phyloP scores from a whole-genome alignment of 176 grass and related monocot species.

The Carex kokanica region DNA sequence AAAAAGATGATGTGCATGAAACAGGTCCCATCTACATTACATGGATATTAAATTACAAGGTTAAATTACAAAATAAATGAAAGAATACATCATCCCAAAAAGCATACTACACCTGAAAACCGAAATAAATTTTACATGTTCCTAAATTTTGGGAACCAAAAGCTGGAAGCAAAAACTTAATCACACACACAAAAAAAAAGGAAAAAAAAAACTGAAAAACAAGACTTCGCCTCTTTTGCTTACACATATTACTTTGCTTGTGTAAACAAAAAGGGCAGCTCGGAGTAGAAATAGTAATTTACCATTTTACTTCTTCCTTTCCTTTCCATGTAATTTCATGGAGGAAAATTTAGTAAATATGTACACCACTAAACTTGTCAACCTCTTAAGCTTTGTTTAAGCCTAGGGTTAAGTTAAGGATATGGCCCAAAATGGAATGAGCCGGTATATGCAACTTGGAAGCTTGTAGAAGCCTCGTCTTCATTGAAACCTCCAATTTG shows the following conservation, averaged over 20 bases:
- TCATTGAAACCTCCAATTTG: slow-evolving; percentile 25
- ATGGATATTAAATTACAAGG: slow-evolving; percentile 2
- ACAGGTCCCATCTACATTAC: not conserved
- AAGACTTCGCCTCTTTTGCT: slow-evolving; percentile 27
- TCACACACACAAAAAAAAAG: not conserved
- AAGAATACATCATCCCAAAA: slow-evolving; percentile 19
- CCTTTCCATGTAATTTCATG: not conserved
- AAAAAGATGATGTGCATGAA: not conserved
- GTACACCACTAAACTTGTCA: slow-evolving; percentile 9
- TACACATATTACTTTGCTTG: not conserved
- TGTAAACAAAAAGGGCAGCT: slow-evolving; percentile 35
- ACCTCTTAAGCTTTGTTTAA: slow-evolving; percentile 28
- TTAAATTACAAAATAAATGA: slow-evolving; percentile 22
- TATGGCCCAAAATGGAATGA: slow-evolving; percentile 8
- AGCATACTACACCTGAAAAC: slow-evolving; percentile 5
- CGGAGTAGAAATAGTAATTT: slow-evolving; percentile 1
- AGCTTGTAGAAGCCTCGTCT: slow-evolving; percentile 12
- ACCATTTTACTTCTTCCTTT: slow-evolving; percentile 2
- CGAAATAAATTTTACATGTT: not conserved
- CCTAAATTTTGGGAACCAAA: not conserved
- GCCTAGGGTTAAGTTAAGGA: not conserved
- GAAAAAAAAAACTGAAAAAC: not conserved
- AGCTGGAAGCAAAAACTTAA: slow-evolving; percentile 5
- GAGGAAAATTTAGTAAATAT: not conserved
- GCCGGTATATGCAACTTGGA: slow-evolving; percentile 26